Percentiles rank a stretch among this genome's conserved stretches.
Conservation (phyloP, 352 stramenopile genomes). For the Phytopythium mirpurense region DNA sequence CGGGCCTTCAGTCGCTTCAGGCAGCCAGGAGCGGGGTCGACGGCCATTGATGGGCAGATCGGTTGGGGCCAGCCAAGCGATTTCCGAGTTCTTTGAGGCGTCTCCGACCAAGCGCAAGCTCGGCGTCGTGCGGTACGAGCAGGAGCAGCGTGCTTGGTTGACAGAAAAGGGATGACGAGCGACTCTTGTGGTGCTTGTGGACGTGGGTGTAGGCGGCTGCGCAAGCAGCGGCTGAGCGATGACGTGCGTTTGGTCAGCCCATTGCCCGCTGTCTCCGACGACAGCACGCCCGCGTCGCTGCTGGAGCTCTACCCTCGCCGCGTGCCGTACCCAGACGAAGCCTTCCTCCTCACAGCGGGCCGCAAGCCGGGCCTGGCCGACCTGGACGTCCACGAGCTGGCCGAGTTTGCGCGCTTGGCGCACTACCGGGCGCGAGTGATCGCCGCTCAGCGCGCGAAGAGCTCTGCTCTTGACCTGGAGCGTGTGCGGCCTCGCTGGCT, state of each 20-base stretch:
- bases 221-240: constrained; percentile 11
- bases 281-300: constrained; percentile 10
- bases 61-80: constrained; percentile 1
- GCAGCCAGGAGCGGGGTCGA: too few species aligned
- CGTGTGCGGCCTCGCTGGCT: constrained; percentile 45
- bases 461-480: constrained; percentile 14
- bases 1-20: too few species aligned
- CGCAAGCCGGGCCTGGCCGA: constrained; percentile 29
- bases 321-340: constrained; percentile 8
- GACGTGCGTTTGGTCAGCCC: constrained; percentile 5
- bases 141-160: too few species aligned
- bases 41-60: too few species aligned
- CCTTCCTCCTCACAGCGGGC: constrained; percentile 16
- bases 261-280: neutral
- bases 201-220: constrained; percentile 15
- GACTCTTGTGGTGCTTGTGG: too few species aligned
- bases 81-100: constrained; percentile 8
- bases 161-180: too few species aligned
- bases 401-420: constrained; percentile 46
- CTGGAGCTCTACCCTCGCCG: constrained; percentile 44
- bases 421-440: constrained; percentile 61
- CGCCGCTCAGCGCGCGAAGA: constrained; percentile 16
- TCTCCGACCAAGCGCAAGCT: constrained; percentile 25
- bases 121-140: constrained; percentile 21
- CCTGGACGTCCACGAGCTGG: constrained; percentile 37